Base-by-base conservation (phyloP, 805 yeast genomes). In the Candida germanica region DNA sequence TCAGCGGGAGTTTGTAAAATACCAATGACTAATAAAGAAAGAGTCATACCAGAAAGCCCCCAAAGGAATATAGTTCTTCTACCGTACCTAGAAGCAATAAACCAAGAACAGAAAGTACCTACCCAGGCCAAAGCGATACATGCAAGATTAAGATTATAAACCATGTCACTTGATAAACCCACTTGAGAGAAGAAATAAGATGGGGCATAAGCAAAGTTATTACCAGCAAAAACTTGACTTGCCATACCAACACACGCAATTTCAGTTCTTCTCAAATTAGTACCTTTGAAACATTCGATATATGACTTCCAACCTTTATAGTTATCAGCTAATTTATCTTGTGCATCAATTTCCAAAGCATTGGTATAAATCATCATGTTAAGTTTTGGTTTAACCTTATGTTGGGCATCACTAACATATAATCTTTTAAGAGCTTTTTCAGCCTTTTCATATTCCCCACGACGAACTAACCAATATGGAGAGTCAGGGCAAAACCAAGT, bases 401-500 rank as follows among this genome's bases (percentile, higher is more conserved):
- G 31, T 10, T 36, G 39, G 15, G 20, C 10, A 4, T n/a, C 10
- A 34, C 53, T 53, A 16, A 59, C 48, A 26, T 58, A 43, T 15
- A 69, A 62, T 42, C 68, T 57, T 33, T 39, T 46, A 29, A 70
- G 35, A 9, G 70, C 51, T 36, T 53, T 29, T 49, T 58, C 61
- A 7, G 83, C 82, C 4, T 71, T 71, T 1, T 58, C 64, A 14
- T 44, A 26, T 30, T 56, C 51, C 3, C 69, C 71, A 39, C 61
- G 58, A 34, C 69, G 63, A 3, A 69, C 64, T 29, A 73, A 53
- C 75, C 77, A 76, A 67, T 74, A 69, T 18, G 82, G 82, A 6
- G 77, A 71, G 36, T 76, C 80, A 7, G 81, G 81, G 28, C 77
- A 71, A 6, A 71, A 52, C 34, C 38, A 53, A 6, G 68, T 60